Base-by-base conservation (phyloP, 1,284 basidiomycete genomes). In the Tremellales sp. region DNA sequence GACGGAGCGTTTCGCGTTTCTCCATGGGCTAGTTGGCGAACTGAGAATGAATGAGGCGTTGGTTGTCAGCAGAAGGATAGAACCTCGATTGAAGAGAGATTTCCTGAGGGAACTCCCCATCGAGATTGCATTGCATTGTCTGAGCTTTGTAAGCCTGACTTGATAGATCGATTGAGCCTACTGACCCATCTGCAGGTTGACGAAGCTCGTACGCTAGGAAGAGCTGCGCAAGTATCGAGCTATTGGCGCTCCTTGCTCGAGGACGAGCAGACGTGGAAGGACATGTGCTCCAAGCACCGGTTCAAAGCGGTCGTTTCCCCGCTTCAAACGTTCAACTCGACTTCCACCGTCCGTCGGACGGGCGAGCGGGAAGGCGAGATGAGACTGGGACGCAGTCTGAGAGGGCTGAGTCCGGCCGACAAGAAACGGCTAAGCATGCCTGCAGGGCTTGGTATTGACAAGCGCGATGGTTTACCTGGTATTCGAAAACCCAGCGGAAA, bases 201-300 rank as follows among this genome's bases (percentile, higher is more conserved):
- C 55, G 86, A 92, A 40, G 85, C 88, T 0, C 75, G 75, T 39
- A 85, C 87, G 0, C 81, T 97, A 5, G 78, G 82, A 0, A 74
- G 86, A 6, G 85, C 85, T 0, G 78, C 80, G 34, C 77, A 79
- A 40, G 93, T 97, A 22, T 87, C 83, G 57, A 77, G 78, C 40
- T 79, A 79, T 48, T 97, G 94, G 94, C 74, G 80, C 36, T 75
- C 73, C 9, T 78, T 97, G 4, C 78, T 86, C n/a, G 76, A 79
- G 46, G 91, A 94, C 63, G 90, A 95, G 57, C 78, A 77, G 51
- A 77, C 89, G 3, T 97, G 93, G 94, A 83, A 81, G 68, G 68
- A 78, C 19, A 82, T 95, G 81, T 91, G 87, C 63, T 72, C 77
- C 35, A 63, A 74, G 9, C 79, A 81, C 56, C 79, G 78, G 3